Percentiles rank a stretch among this genome's conserved stretches.
Conservation (phyloP, 1,284 basidiomycete species). For the Ustilago loliicola region DNA sequence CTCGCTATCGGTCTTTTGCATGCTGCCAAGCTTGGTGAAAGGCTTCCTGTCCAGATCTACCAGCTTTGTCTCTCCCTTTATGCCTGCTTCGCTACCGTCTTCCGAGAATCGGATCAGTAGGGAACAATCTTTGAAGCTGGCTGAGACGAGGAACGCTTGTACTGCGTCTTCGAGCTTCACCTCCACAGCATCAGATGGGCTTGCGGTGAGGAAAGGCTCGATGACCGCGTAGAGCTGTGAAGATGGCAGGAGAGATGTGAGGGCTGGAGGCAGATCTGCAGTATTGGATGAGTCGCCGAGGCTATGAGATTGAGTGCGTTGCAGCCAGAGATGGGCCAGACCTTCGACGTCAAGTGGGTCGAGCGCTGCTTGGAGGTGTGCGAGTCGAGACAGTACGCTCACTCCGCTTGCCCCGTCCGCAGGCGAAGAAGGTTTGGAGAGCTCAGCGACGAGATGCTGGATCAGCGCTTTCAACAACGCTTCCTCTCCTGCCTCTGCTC, state of each 20-base stretch:
- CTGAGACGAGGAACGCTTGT: conserved; percentile 80
- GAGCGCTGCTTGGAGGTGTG: conserved; percentile 80
- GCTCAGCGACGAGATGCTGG: conserved; percentile 9
- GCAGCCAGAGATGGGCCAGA: conserved; percentile 70
- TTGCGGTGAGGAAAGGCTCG: conserved; percentile 13
- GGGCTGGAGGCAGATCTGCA: conserved; percentile 1
- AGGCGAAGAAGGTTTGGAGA: conserved; percentile 10
- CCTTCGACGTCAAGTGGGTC: conserved; percentile 88
- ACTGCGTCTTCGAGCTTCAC: conserved; percentile 22
- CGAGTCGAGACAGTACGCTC: conserved; percentile 75
- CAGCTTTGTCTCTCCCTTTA: conserved; percentile 20
- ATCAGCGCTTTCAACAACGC: conserved; percentile 12
- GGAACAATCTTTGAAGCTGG: conserved; percentile 97
- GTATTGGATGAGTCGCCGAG: conserved; percentile 17
- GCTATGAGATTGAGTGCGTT: conserved; percentile 21
- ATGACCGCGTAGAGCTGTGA: conserved; percentile 13
- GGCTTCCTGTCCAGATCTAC: conserved; percentile 89
- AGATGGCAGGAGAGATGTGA: conserved; percentile 12
- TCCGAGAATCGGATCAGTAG: conserved; percentile 77
- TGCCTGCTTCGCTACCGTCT: conserved; percentile 1
- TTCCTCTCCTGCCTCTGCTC: neutral
- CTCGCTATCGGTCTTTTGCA: conserved; percentile 79
- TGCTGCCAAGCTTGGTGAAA: conserved; percentile 77
- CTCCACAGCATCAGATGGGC: neutral
- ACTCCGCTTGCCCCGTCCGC: neutral